These are phyloP conservation scores for Ganoderma sinense DNA, from an alignment of 1,284 basidiomycete species.

Conservation along the genomic window DNA sequence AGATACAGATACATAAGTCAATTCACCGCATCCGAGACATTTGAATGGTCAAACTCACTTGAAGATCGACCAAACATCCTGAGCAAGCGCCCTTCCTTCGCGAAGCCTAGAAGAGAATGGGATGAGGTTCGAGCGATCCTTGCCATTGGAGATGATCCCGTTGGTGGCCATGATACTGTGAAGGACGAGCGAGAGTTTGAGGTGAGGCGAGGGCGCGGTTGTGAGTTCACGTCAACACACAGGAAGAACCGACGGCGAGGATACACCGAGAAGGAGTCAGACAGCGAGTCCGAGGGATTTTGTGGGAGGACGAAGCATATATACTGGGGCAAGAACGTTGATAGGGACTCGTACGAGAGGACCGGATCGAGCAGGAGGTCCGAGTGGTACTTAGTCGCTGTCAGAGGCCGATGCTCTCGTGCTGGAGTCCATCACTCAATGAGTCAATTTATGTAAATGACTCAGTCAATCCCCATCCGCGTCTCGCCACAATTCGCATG, in stretches of 20 bases:
- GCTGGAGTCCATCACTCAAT: neutral
- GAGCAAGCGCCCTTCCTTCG: constrained; percentile 77
- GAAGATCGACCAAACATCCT: constrained; percentile 94
- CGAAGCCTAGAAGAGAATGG: constrained; percentile 72
- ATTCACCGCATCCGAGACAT: constrained; percentile 10
- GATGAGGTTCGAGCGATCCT: constrained; percentile 59
- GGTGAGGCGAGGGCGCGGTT: constrained; percentile 6
- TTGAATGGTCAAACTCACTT: constrained; percentile 61
- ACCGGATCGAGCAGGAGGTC: neutral
- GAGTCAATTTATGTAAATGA: too few species aligned
- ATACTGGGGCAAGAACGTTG: neutral
- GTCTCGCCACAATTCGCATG: constrained; percentile 12
- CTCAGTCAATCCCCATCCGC: constrained; percentile 15
- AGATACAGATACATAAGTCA: constrained; percentile 17
- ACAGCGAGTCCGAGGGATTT: neutral
- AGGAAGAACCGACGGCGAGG: constrained; percentile 1
- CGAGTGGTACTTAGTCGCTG: too few species aligned
- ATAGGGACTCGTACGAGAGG: neutral
- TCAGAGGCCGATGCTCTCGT: constrained; percentile 1
- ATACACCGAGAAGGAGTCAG: constrained; percentile 9
- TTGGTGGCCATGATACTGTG: constrained; percentile 18
- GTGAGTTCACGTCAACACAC: neutral
- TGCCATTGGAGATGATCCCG: constrained; percentile 20
- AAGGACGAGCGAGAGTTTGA: constrained; percentile 12
- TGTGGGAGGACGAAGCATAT: neutral